Evolutionary conservation across 225 moss, liverwort and hornwort genomes (phyloP).

Genomic region (Climacium dendroides): DNA sequence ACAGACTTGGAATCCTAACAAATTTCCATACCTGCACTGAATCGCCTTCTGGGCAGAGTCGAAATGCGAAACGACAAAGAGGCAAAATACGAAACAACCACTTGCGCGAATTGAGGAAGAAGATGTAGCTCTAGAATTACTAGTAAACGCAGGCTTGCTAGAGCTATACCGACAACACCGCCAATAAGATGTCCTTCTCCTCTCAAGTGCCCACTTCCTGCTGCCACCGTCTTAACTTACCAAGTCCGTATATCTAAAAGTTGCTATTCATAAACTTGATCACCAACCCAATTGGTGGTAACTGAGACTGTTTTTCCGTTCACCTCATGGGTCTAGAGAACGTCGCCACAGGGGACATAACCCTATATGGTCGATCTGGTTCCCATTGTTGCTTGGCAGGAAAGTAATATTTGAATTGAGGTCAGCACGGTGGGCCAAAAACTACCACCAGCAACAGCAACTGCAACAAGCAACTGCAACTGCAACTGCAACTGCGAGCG

Average conservation of each 20-base stretch:
- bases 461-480: not conserved
- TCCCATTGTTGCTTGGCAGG: not conserved
- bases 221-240: not conserved
- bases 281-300: not conserved
- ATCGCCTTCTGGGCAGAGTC: not conserved
- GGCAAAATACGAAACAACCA: not conserved
- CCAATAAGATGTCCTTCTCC: not conserved
- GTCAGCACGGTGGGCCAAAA: not conserved
- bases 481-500: not conserved
- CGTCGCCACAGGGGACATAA: not conserved
- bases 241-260: not conserved
- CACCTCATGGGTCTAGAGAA: not conserved
- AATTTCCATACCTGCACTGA: not conserved
- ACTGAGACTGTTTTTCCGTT: not conserved
- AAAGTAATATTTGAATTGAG: not conserved
- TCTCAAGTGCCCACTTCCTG: not conserved
- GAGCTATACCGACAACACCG: slow-evolving; percentile 7
- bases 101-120: not conserved
- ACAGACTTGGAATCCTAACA: not conserved
- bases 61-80: not conserved
- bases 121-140: not conserved
- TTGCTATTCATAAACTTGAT: not conserved
- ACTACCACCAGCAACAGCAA: not conserved
- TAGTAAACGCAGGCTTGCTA: not conserved
- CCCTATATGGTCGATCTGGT: not conserved